A percentile compares a stretch with the other conserved stretches of the same genome.
Conservation (phyloP, 176 grass and related monocot species). For the Raddia distichophylla region DNA sequence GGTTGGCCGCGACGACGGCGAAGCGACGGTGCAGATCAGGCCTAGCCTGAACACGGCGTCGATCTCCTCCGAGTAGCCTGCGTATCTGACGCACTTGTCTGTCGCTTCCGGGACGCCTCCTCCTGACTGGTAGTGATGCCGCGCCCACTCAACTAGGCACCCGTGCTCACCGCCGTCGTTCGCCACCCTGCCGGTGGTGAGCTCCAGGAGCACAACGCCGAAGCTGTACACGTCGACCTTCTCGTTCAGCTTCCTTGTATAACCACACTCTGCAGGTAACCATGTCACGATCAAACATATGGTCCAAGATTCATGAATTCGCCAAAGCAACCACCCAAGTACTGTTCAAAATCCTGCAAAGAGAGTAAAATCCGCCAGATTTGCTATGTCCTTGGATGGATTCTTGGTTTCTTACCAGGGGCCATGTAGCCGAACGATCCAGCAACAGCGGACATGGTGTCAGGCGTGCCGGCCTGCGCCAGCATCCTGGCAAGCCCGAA, state of each 20-base stretch:
- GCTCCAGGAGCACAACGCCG: slow-evolving; percentile 86
- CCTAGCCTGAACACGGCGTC: slow-evolving; percentile 71
- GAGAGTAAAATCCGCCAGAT: neutral
- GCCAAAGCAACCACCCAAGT: neutral
- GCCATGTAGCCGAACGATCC: slow-evolving; percentile 96
- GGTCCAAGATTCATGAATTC: neutral
- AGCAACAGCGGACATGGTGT: slow-evolving; percentile 66
- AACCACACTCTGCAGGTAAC: slow-evolving; percentile 54
- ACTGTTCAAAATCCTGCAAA: slow-evolving; percentile 1
- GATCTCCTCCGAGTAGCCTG: slow-evolving; percentile 50
- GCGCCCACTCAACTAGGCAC: slow-evolving; percentile 66
- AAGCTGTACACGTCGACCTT: slow-evolving; percentile 94
- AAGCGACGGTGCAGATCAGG: slow-evolving; percentile 54
- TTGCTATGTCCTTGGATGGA: too few species aligned
- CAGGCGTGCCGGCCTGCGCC: slow-evolving; percentile 41
- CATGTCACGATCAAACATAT: neutral
- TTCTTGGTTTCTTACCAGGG: slow-evolving; percentile 51
- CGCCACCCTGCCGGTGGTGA: slow-evolving; percentile 66
- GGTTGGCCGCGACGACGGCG: slow-evolving; percentile 59
- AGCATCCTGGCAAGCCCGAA: slow-evolving; percentile 89
- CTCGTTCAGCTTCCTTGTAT: slow-evolving; percentile 68
- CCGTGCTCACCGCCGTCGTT: slow-evolving; percentile 65
- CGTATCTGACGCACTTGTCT: slow-evolving; percentile 50
- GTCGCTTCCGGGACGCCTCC: slow-evolving; percentile 43
- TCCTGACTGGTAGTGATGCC: slow-evolving; percentile 46